Conservation (phyloP, 148 eudicot species). For the Cornus suecica region DNA sequence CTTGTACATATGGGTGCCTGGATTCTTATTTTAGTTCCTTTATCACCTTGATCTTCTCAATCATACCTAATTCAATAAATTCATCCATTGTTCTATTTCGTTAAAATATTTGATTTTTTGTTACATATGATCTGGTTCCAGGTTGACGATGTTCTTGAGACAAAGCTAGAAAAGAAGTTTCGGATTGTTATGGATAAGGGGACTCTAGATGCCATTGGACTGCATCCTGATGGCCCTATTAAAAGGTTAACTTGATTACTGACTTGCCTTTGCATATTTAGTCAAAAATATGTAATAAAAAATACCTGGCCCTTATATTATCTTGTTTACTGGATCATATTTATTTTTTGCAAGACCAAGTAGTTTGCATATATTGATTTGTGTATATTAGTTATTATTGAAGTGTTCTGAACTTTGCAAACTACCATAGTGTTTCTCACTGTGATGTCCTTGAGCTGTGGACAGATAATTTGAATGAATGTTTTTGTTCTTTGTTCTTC, state of each 20-base stretch:
- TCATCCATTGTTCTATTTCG: background rate
- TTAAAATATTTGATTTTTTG: constrained; percentile 1
- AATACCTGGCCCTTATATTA: background rate
- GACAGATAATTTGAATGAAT: background rate
- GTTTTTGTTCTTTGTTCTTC: constrained; percentile 1
- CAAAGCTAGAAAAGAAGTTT: constrained; percentile 70
- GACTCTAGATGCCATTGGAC: constrained; percentile 93
- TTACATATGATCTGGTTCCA: constrained; percentile 27
- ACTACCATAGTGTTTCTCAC: too few species aligned
- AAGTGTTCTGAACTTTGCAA: background rate
- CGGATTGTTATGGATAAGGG: constrained; percentile 91
- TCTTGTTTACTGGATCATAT: background rate
- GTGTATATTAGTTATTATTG: background rate
- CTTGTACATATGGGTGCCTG: too few species aligned
- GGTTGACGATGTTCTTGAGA: constrained; percentile 98
- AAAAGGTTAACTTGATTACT: constrained; percentile 49
- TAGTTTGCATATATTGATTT: background rate
- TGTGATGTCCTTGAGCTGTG: background rate
- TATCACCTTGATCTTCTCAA: background rate
- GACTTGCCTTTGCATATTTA: constrained; percentile 2
- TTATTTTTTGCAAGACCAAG: background rate
- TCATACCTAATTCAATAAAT: background rate
- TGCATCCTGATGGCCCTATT: constrained; percentile 97
- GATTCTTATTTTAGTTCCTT: background rate
- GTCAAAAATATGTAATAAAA: background rate